Conservation (phyloP, 1,139 yeast species). For the Pichiaceae sp. region DNA sequence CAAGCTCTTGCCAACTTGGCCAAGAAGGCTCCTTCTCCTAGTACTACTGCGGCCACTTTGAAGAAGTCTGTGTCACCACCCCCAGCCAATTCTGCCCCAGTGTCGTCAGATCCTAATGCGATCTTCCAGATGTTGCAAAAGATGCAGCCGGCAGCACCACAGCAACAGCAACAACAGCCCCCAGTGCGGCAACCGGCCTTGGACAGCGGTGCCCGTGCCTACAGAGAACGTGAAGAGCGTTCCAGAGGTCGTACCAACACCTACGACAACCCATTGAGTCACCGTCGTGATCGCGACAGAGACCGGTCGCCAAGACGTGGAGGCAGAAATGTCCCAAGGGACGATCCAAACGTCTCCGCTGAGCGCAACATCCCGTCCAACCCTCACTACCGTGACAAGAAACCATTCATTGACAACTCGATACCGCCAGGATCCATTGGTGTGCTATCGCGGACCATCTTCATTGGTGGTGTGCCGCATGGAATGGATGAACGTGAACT, state of each 20-base stretch:
- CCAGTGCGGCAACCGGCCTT: conserved; percentile 6
- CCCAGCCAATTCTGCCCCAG: conserved; percentile 11
- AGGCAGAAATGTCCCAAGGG: conserved; percentile 48
- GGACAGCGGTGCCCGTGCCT: conserved; percentile 7
- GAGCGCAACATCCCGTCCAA: conserved; percentile 63
- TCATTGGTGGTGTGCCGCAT: conserved; percentile 88
- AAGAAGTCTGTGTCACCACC: conserved; percentile 2
- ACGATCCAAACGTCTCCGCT: conserved; percentile 18
- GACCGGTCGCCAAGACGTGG: conserved; percentile 15
- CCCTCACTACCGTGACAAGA: conserved; percentile 66
- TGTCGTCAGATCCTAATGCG: conserved; percentile 32
- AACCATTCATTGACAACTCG: conserved; percentile 58
- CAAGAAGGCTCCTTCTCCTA: conserved; percentile 22
- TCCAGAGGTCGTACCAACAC: neutral
- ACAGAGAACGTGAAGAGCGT: conserved; percentile 10
- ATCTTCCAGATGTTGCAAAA: conserved; percentile 36
- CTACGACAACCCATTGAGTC: neutral
- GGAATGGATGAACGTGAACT: conserved; percentile 71
- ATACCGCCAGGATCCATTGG: conserved; percentile 77
- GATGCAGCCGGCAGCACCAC: conserved; percentile 16
- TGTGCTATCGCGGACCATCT: conserved; percentile 82
- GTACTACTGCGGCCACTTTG: conserved; percentile 13
- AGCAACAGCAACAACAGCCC: conserved; percentile 6
- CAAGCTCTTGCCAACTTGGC: conserved; percentile 56
- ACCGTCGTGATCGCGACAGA: conserved; percentile 11